Conservation (phyloP, 2,329 filamentous ascomycete genomes). For the Fusarium annulatum region DNA sequence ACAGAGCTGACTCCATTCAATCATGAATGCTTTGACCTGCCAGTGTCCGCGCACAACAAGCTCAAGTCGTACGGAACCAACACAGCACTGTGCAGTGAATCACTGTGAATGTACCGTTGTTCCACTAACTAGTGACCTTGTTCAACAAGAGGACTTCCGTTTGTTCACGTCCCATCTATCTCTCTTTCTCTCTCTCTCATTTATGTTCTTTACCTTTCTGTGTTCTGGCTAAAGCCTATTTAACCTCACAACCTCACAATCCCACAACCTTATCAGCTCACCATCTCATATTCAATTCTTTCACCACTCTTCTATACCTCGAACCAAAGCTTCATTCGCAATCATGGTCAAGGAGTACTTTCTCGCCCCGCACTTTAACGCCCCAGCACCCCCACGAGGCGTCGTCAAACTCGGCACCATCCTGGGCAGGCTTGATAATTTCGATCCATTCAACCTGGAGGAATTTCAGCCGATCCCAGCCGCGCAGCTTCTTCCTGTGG, state of each 20-base stretch:
- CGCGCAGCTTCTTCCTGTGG: background rate
- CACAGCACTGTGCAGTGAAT: background rate
- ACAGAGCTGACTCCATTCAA: no score
- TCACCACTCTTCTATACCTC: accelerated
- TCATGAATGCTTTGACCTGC: accelerated
- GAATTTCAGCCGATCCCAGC: background rate
- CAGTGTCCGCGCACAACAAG: background rate
- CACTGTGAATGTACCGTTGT: background rate
- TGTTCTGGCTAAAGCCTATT: background rate
- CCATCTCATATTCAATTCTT: background rate
- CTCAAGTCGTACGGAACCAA: background rate
- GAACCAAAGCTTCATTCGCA: background rate
- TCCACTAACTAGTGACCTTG: background rate
- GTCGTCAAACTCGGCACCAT: background rate
- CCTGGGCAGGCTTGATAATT: background rate
- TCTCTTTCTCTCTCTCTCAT: accelerated
- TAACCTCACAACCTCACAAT: background rate
- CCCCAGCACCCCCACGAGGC: accelerated
- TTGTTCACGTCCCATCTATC: no score
- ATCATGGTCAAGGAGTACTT: background rate
- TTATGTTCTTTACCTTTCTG: background rate
- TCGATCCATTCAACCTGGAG: no score
- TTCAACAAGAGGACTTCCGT: background rate
- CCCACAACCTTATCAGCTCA: no score
- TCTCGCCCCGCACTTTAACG: background rate